Evolutionary conservation across 1,284 basidiomycete species (phyloP), one percentile per base, ranked within the genome.

Genomic region (Wallemia ichthyophaga): DNA sequence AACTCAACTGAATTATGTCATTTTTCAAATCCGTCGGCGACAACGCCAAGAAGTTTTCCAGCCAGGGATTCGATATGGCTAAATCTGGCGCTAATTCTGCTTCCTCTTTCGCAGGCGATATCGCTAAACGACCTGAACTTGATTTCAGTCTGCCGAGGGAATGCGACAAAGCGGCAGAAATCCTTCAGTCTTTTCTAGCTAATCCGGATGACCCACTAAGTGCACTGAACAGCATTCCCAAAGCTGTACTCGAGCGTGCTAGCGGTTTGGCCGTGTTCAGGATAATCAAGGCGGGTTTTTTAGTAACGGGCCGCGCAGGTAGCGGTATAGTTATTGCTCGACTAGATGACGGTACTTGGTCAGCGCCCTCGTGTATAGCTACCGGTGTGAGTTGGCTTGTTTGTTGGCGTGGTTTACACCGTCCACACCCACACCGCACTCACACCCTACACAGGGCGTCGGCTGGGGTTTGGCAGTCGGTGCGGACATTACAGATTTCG

Each of bases 381-480:
- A 96, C 91, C 0, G 91, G 86, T 25, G 88, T 60, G 24, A 56
- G 61, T 63, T 11, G 37, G 1, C 3, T 23, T n/a, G 25, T 32
- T 17, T 64, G 65, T 7, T 17, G 28, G 7, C 7, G 28, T 17
- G 7, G 28, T 31, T 7, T n/a, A n/a, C n/a, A n/a, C n/a, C n/a
- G n/a, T n/a, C n/a, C n/a, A n/a, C n/a, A n/a, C n/a, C n/a, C 28
- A 66, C 31, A 57, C 60, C 23, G 58, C 23, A 56, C 28, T 31
- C 28, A 31, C 28, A 31, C 28, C 17, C 17, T 55, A n/a, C 13
- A 24, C n/a, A 25, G 17, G 65, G 65, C n/a, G 76, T 94, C 2
- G 92, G 92, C 37, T 91, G 91, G 81, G 92, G 92, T 56, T 78
- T 96, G 57, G 92, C 94, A 71, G 85, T 92, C 62, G 89, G 89